Evolutionary conservation across 2,329 filamentous ascomycete genomes (phyloP), one percentile per base, ranked within the genome.

Genomic region (Apiospora rasikravindrae): DNA sequence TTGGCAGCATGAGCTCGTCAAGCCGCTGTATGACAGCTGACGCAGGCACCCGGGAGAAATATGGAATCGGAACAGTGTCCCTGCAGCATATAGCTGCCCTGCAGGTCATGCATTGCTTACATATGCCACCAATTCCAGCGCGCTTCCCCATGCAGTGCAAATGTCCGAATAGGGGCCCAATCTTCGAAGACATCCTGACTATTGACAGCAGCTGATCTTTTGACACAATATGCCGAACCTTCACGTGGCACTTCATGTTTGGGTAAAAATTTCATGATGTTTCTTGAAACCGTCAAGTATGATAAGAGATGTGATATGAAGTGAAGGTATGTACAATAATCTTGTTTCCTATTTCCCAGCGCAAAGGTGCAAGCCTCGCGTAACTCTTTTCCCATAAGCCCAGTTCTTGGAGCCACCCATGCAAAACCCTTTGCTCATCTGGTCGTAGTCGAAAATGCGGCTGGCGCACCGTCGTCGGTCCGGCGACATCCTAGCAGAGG

Each of bases 271-370:
- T 8, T 22, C 19, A 40, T 14, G 0, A 40, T 24, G 4, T 1
- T 8, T 5, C 19, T 2, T 0, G 5, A 11, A 13, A 37, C 5
- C 8, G 7, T 16, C 29, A 61, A n/a, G 29, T 61, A 19, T 11
- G 57, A 24, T 24, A 64, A 64, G 22, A 13, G 33, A 29, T 37
- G 7, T 64, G 29, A n/a, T 64, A 64, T 19, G 57, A 64, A 64
- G 57, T n/a, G 57, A 64, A 64, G 33, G 13, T 64, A 64, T 64
- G 22, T 64, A 64, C 57, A 64, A 7, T 4, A 64, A 64, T 14
- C 1, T 2, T 64, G 22, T 22, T 64, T 64, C 57, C 26, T 11
- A 16, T 22, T 40, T 64, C 14, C 57, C 57, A 64, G 19, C 57
- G 19, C 33, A 29, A 14, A 57, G 14, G 44, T 22, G 16, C 10